Evolutionary conservation across 257 asterid species (phyloP).

Genomic region (Thymus quinquecostatus): DNA sequence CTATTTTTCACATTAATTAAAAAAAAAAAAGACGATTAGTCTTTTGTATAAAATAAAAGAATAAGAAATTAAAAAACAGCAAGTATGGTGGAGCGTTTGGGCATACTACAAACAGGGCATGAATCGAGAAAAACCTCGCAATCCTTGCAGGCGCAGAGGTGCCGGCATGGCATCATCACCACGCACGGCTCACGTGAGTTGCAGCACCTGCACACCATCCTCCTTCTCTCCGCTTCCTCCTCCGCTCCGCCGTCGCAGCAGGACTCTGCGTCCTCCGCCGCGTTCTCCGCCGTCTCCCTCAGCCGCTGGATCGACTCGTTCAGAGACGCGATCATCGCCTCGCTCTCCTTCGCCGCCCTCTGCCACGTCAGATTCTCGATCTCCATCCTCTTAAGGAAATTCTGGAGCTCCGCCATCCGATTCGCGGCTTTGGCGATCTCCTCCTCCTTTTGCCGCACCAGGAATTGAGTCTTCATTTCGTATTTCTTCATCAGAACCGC

Average conservation of each 20-base stretch:
- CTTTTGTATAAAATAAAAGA: background rate
- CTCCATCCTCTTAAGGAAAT: conserved; percentile 45
- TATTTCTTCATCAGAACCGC: conserved; percentile 42
- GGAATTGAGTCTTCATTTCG: conserved; percentile 46
- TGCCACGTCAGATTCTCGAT: conserved; percentile 70
- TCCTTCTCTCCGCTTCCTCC: background rate
- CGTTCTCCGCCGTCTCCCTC: conserved; percentile 38
- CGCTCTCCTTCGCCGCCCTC: conserved; percentile 60
- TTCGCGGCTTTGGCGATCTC: conserved; percentile 51
- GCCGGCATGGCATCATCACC: conserved; percentile 74
- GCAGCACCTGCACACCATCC: conserved; percentile 60
- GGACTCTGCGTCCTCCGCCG: conserved; percentile 63
- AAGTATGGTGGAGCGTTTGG: conserved; percentile 58
- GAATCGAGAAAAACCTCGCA: conserved; percentile 64
- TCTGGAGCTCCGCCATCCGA: conserved; percentile 51
- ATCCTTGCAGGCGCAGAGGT: conserved; percentile 59
- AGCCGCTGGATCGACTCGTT: conserved; percentile 57
- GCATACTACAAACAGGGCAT: conserved; percentile 71
- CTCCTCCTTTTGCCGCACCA: conserved; percentile 63
- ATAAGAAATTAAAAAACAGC: conserved; percentile 42
- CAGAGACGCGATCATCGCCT: conserved; percentile 51
- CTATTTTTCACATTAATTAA: background rate
- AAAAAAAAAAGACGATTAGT: background rate
- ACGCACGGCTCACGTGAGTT: conserved; percentile 45
- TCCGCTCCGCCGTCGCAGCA: conserved; percentile 43